Conservation (phyloP, 2,329 filamentous ascomycete species). For the Venturia effusa region DNA sequence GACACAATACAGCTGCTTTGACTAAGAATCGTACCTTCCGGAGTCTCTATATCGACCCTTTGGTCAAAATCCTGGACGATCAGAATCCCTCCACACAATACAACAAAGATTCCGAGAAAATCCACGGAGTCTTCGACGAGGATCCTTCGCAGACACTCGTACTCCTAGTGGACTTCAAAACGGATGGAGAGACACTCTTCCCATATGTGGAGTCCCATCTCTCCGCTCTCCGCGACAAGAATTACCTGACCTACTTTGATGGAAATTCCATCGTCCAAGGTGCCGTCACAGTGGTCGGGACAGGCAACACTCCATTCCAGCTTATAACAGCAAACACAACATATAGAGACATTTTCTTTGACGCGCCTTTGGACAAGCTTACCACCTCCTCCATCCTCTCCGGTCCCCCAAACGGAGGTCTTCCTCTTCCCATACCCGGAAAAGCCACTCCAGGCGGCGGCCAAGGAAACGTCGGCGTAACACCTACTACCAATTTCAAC, state of each 20-base stretch:
- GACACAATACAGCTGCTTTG: constrained; percentile 39
- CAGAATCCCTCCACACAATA: constrained; percentile 36
- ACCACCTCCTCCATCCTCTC: constrained; percentile 17
- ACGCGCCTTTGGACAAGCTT: constrained; percentile 35
- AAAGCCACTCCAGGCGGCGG: constrained; percentile 17
- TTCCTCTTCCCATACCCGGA: not conserved
- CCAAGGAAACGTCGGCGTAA: constrained; percentile 36
- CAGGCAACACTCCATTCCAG: constrained; percentile 42
- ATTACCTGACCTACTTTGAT: constrained; percentile 42
- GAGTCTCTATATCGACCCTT: constrained; percentile 42
- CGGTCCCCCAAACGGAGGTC: not conserved
- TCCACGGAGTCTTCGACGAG: constrained; percentile 41
- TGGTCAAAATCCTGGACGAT: constrained; percentile 37
- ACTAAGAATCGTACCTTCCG: constrained; percentile 36
- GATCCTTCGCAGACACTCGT: constrained; percentile 38
- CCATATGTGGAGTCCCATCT: constrained; percentile 32
- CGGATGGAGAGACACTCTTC: constrained; percentile 25
- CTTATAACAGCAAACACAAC: constrained; percentile 34
- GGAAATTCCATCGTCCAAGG: constrained; percentile 29
- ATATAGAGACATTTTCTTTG: constrained; percentile 46
- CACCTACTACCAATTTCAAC: constrained; percentile 34
- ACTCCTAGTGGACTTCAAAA: constrained; percentile 43
- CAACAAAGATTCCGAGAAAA: constrained; percentile 14
- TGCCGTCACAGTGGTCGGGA: constrained; percentile 42
- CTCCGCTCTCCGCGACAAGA: constrained; percentile 34